Conservation (phyloP, 2,329 filamentous ascomycete genomes). For the Monilinia laxa region DNA sequence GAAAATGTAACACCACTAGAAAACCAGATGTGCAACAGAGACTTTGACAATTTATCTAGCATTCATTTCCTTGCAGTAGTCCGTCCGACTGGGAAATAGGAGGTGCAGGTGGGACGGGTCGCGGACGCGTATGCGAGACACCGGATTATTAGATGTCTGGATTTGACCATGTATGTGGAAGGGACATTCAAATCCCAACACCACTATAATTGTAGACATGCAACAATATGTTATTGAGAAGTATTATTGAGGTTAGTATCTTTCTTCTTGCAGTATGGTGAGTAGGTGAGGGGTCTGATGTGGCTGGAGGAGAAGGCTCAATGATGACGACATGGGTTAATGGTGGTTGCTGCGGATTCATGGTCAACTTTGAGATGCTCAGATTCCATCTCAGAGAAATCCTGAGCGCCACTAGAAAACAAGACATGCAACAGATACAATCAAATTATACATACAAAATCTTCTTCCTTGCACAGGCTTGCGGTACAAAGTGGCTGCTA, state of each 20-base stretch:
- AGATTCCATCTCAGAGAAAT: background rate
- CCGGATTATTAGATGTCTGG: background rate
- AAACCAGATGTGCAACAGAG: conserved; percentile 11
- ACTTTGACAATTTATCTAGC: background rate
- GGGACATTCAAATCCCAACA: background rate
- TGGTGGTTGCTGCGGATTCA: no score
- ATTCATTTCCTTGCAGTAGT: background rate
- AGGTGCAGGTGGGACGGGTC: background rate
- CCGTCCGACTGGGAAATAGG: background rate
- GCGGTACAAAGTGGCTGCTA: background rate
- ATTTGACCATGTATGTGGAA: background rate
- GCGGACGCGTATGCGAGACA: conserved; percentile 4
- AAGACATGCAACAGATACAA: conserved; percentile 18
- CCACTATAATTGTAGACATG: background rate
- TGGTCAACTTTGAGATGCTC: no score
- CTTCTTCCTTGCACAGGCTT: background rate
- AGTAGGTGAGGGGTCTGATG: no score
- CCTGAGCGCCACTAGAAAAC: conserved; percentile 16
- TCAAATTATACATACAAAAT: background rate
- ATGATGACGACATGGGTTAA: no score
- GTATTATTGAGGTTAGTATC: no score
- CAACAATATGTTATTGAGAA: background rate
- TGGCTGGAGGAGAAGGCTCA: no score
- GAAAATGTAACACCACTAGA: conserved; percentile 10
- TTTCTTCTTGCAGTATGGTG: no score